Evolutionary conservation across 1,139 yeast genomes (phyloP), one percentile per base, ranked within the genome.

Genomic region (Lodderomyces margitis): DNA sequence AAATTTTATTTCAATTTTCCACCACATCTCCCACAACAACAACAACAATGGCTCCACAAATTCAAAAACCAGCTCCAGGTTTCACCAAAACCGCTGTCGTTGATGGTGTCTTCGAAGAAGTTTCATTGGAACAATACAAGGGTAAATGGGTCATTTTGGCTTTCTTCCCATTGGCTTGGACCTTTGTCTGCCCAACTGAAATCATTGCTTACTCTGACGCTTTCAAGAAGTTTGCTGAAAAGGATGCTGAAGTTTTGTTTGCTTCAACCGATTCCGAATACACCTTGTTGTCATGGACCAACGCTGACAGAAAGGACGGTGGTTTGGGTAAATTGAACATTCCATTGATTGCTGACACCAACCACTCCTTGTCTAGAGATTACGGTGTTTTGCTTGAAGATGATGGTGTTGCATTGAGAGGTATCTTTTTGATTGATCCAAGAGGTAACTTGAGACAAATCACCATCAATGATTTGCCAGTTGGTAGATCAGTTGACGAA

Each of bases 201-300:
- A 89, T 91, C 76, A 83, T 92, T 72, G 98, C 98, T 59, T 92
- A 88, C 84, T 87, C 96, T 51, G 96, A 91, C 58, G 96, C 96
- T 56, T 85, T 81, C 57, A 81, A 84, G 78, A 82, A 84, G 78
- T 92, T 92, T 74, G 70, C 84, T 57, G 95, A 81, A 55, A 85
- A 88, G 68, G 92, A 83, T 60, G 82, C 89, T 56, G 87, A 88
- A 74, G 83, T 92, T 44, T 80, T 92, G 65, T 89, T 92, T 58
- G 97, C 98, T 56, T 91, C 98, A 50, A 91, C 97, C 57, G 98
- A 92, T 76, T 91, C 98, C 48, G 97, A 92, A 77, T 92, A 87
- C 84, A 83, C 97, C 40, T 80, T 88, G 66, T 82, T 91, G 62
- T 98, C 98, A 52, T 92, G 98, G 98, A 91, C 97, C 72, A 89